Evolutionary conservation across 352 stramenopile genomes (phyloP).

Genomic region (Pythium apleroticum): DNA sequence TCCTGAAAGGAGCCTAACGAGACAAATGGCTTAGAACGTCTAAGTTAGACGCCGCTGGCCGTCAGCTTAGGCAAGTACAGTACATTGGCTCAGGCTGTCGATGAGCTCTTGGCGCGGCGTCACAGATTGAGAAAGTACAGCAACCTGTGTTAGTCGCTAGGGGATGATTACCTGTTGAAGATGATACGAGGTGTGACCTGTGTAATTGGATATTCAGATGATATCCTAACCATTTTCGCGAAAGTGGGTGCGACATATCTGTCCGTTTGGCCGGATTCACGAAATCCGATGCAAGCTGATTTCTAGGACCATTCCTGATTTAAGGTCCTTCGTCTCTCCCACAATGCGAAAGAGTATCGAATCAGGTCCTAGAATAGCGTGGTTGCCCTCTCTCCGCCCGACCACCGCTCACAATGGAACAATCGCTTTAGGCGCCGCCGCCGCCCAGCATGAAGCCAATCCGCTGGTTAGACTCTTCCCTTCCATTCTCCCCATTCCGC

Average conservation of each 20-base stretch:
- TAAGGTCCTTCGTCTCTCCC: neutral
- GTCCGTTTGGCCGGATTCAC: neutral
- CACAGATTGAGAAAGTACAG: neutral
- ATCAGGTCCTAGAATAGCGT: slow-evolving; percentile 13
- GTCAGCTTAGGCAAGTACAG: too few relatives aligned
- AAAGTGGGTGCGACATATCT: neutral
- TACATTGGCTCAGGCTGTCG: too few relatives aligned
- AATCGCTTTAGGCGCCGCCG: slow-evolving; percentile 1
- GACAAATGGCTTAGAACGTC: too few relatives aligned
- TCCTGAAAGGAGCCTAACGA: too few relatives aligned
- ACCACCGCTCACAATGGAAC: neutral
- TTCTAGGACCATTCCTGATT: neutral
- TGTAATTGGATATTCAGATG: neutral
- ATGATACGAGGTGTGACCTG: neutral
- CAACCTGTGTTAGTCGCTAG: neutral
- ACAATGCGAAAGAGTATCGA: neutral
- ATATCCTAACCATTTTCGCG: neutral
- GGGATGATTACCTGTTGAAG: neutral
- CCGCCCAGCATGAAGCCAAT: neutral
- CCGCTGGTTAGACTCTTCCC: neutral
- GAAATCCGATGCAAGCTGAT: slow-evolving; percentile 8
- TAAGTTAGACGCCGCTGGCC: too few relatives aligned
- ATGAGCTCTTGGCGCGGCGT: too few relatives aligned
- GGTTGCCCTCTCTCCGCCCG: neutral
- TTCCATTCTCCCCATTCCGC: slow-evolving; percentile 8